These are phyloP conservation scores for Linnemannia schmuckeri DNA, from an alignment of 192 early-diverging fungal genomes.

Conservation along the genomic window DNA sequence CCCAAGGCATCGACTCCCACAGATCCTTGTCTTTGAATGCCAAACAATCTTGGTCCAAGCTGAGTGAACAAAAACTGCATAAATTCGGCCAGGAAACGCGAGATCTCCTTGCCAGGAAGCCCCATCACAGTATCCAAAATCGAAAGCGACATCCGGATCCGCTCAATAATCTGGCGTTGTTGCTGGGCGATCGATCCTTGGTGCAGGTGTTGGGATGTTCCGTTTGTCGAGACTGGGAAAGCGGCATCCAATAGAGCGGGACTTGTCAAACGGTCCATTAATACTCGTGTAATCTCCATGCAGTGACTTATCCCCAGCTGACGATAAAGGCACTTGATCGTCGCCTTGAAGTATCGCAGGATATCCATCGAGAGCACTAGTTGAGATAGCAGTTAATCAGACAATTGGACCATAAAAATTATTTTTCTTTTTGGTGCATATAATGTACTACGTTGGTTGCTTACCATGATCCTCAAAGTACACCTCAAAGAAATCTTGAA, in stretches of 20 bases:
- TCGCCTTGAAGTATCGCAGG: conserved; percentile 27
- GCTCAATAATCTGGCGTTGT: conserved; percentile 22
- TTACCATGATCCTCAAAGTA: conserved; percentile 50
- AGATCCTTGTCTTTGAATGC: not conserved
- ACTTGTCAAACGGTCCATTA: conserved; percentile 33
- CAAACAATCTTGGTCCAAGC: conserved; percentile 35
- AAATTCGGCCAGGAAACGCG: conserved; percentile 15
- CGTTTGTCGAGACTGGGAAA: conserved; percentile 7
- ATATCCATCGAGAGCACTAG: conserved; percentile 37
- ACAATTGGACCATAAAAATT: not conserved
- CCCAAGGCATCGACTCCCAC: not conserved
- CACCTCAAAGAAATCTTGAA: conserved; percentile 46
- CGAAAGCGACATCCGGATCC: conserved; percentile 25
- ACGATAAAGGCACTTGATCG: conserved; percentile 27
- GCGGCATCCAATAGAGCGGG: conserved; percentile 26
- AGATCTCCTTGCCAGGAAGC: conserved; percentile 37
- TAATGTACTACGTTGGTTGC: not conserved
- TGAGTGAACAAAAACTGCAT: conserved; percentile 36
- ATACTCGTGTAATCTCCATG: conserved; percentile 35
- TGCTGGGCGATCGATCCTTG: conserved; percentile 24
- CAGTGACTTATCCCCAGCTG: conserved; percentile 30
- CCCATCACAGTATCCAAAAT: conserved; percentile 33
- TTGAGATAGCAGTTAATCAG: not conserved
- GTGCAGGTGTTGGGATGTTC: conserved; percentile 18
- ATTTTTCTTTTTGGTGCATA: not conserved